Evolutionary conservation across 208 protist genomes (phyloP).

Genomic region (Leishmania arabica): DNA sequence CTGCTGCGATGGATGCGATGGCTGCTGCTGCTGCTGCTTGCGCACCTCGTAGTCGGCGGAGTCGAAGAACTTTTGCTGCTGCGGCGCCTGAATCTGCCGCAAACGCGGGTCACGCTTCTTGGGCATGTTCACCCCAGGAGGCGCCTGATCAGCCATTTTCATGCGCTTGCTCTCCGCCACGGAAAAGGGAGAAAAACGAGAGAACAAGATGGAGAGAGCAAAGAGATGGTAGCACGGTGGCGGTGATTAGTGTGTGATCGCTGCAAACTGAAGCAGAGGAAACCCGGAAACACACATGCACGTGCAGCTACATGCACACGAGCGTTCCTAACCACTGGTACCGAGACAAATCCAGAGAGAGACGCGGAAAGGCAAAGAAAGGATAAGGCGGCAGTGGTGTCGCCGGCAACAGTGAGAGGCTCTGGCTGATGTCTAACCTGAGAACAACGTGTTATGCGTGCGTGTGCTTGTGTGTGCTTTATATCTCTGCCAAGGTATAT

Average conservation of each 20-base stretch:
- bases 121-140: slow-evolving; percentile 84
- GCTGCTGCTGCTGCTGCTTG: slow-evolving; percentile 49
- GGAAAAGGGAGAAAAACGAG: not conserved
- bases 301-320: not conserved
- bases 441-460: not conserved
- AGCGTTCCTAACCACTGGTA: not conserved
- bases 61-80: slow-evolving; percentile 84
- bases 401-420: not conserved
- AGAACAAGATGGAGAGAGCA: not conserved
- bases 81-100: slow-evolving; percentile 70
- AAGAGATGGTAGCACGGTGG: not conserved
- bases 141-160: slow-evolving; percentile 35
- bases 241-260: not conserved
- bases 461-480: not conserved
- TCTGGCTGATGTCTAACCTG: not conserved
- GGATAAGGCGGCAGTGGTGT: not conserved
- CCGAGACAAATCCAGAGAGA: not conserved
- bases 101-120: slow-evolving; percentile 88
- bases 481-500: not conserved
- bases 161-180: not conserved
- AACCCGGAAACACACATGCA: not conserved
- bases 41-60: slow-evolving; percentile 89
- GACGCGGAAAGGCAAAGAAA: not conserved
- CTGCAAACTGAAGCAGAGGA: not conserved
- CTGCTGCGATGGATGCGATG: slow-evolving; percentile 51